Evolutionary conservation across 441 rosid species (phyloP).

Genomic region (Rhodomyrtus psidioides): DNA sequence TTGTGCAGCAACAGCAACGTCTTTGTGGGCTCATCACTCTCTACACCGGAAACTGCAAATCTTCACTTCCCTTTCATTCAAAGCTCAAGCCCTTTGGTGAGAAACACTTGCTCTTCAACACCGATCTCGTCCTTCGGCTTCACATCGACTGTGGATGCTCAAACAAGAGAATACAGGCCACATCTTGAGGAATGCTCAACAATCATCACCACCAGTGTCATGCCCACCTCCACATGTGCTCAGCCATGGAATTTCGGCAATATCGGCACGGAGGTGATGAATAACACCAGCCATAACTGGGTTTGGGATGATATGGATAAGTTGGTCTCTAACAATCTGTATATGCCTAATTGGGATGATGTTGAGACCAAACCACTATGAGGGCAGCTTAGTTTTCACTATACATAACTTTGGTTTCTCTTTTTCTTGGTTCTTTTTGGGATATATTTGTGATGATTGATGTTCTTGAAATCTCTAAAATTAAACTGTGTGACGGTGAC

Average conservation of each 20-base stretch:
- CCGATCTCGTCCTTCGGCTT: background rate
- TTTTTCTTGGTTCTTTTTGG: background rate
- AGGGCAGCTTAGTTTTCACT: background rate
- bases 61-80: background rate
- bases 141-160: background rate
- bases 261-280: background rate
- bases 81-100: background rate
- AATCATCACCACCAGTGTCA: background rate
- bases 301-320: conserved; percentile 49
- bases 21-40: background rate
- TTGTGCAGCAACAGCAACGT: background rate
- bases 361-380: conserved; percentile 36
- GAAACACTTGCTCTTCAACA: background rate
- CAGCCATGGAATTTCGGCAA: conserved; percentile 22
- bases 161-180: background rate
- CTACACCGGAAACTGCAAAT: background rate
- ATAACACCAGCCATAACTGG: conserved; percentile 16
- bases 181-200: background rate
- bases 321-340: conserved; percentile 32
- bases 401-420: background rate
- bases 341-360: conserved; percentile 36
- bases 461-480: background rate
- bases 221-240: background rate
- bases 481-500: background rate
- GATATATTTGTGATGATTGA: background rate